These are phyloP conservation scores for Sphaerulina vaccinii DNA, from an alignment of 2,329 filamentous ascomycete genomes.

Conservation along the genomic window DNA sequence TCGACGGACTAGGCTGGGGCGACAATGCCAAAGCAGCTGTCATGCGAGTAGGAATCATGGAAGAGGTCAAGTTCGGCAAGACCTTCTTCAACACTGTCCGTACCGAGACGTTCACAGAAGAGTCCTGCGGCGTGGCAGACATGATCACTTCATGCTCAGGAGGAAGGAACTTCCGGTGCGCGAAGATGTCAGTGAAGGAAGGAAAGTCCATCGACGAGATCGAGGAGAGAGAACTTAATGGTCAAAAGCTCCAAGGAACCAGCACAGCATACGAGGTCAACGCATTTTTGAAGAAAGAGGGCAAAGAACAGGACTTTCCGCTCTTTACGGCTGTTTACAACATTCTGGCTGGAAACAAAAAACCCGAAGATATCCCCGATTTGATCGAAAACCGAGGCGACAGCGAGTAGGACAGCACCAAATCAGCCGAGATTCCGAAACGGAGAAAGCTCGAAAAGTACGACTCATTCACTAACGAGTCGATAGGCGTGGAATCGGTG, in stretches of 20 bases:
- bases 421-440: neutral
- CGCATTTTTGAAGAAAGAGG: constrained; percentile 76
- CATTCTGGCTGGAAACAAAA: constrained; percentile 73
- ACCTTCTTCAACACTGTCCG: constrained; percentile 87
- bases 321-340: constrained; percentile 85
- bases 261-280: constrained; percentile 90
- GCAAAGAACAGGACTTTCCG: constrained; percentile 79
- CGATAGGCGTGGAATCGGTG: neutral
- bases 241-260: constrained; percentile 94
- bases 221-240: constrained; percentile 85
- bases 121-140: constrained; percentile 92
- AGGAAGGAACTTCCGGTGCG: constrained; percentile 91
- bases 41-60: constrained; percentile 91
- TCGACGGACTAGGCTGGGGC: constrained; percentile 93
- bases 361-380: constrained; percentile 76
- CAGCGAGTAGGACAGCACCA: constrained; percentile 5
- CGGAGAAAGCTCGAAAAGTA: neutral
- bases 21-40: constrained; percentile 99
- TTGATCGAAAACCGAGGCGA: constrained; percentile 47
- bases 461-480: neutral
- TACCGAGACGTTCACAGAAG: constrained; percentile 89
- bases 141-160: constrained; percentile 91
- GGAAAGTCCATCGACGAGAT: constrained; percentile 81
- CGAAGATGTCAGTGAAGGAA: constrained; percentile 79
- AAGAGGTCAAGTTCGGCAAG: constrained; percentile 95